Evolutionary conservation across 768 basidiomycete genomes (phyloP), one percentile per base, ranked within the genome.

Genomic region (Trametes meyenii): DNA sequence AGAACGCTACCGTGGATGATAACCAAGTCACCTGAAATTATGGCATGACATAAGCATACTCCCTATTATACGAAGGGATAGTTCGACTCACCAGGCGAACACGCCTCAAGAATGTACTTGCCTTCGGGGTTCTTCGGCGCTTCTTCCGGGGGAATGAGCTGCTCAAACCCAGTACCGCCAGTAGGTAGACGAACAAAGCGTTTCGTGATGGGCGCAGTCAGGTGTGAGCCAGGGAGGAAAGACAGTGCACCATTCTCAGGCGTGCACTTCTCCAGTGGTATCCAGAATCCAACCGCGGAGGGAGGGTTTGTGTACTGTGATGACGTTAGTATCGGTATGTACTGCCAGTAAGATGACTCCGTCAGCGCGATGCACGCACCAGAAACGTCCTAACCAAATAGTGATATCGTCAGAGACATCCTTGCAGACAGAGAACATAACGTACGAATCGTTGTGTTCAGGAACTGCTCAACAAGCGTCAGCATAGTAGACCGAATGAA

Each of bases 231-330:
- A 0, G 96, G 95, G 2, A 92, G 78, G 75, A 96, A 96, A 5
- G 89, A 92, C 6, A 95, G 81, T 8, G 94, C 92, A 10, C 94
- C 94, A 67, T 96, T 96, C 45, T 77, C 75, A 2, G 82, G 70
- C 5, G 94, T 95, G 73, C 95, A 97, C 60, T 84, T 81, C 72
- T 98, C 96, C 39, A 99, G 78, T 0, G 96, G 92, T 60, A 98
- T 91, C 97, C 97, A 99, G 72, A 96, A 93, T 2, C 97, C 97
- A 21, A 98, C 83, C 0, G 97, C 97, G 10, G 86, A 87, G 0
- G 92, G 92, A 12, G 97, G 97, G 42, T 90, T 80, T 10, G 96
- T 97, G 75, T 96, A 98, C 86, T 98, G 72, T 44, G 75, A 33
- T 16, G 38, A 35, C 17, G 33, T 23, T 26, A 23, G 35, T 13